Evolutionary conservation across 768 basidiomycete species (phyloP).

Genomic region (Agrocybe pediades): DNA sequence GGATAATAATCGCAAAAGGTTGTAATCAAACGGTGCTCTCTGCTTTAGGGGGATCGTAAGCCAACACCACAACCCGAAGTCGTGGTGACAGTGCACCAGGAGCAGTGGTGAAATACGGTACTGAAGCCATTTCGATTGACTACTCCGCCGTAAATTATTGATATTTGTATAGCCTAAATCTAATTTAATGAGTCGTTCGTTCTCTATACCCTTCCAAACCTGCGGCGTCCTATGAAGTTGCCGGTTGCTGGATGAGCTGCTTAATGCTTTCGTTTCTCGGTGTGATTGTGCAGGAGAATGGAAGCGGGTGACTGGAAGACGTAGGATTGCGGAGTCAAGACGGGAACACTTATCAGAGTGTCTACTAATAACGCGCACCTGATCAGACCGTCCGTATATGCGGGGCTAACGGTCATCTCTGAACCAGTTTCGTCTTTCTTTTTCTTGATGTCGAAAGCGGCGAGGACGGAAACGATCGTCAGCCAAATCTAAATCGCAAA

Average conservation of each 20-base stretch:
- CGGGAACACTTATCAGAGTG: no score
- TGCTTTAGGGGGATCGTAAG: background rate
- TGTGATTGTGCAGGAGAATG: constrained; percentile 25
- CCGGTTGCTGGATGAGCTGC: constrained; percentile 3
- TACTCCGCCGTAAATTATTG: no score
- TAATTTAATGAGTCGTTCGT: no score
- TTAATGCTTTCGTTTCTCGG: constrained; percentile 12
- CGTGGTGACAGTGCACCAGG: background rate
- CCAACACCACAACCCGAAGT: background rate
- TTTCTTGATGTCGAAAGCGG: constrained; percentile 13
- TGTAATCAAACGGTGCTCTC: no score
- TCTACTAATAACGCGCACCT: constrained; percentile 3
- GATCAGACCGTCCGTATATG: constrained; percentile 10
- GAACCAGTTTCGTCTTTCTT: constrained; percentile 11
- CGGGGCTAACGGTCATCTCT: constrained; percentile 11
- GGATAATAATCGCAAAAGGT: background rate
- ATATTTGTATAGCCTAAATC: no score
- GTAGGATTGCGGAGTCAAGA: no score
- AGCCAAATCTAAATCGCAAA: constrained; percentile 22
- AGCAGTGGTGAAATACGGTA: background rate
- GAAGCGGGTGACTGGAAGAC: constrained; percentile 20
- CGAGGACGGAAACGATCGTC: constrained; percentile 16
- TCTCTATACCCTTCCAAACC: no score
- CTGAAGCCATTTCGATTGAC: background rate
- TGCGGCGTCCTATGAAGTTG: background rate